Evolutionary conservation across 306 rosid genomes (phyloP).

Genomic region (Prunus kanzakura): DNA sequence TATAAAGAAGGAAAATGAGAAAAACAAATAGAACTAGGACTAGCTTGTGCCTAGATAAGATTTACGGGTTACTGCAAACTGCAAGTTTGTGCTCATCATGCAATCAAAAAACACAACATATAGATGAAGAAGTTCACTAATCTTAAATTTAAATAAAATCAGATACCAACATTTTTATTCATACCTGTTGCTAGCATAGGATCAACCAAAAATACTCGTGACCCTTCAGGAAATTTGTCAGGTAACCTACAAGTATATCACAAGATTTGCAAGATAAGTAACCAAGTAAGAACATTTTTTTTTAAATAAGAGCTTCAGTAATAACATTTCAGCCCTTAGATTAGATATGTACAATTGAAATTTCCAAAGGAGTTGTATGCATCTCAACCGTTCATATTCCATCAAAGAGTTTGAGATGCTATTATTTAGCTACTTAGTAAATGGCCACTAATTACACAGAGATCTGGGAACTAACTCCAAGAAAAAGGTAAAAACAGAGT

Average conservation of each 20-base stretch:
- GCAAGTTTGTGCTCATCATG: background rate
- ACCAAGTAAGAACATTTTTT: background rate
- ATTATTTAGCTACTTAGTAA: background rate
- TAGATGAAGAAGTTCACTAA: background rate
- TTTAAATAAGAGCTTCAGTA: too few relatives aligned
- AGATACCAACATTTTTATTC: background rate
- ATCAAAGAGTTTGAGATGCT: background rate
- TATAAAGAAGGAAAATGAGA: background rate
- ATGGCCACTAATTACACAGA: background rate
- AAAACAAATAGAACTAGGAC: background rate
- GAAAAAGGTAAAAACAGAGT: background rate
- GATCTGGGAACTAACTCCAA: background rate
- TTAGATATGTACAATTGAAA: background rate
- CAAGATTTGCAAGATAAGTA: background rate
- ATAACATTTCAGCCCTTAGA: background rate
- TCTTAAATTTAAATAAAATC: background rate
- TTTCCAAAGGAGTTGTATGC: background rate
- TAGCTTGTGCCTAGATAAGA: background rate
- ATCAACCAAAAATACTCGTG: constrained; percentile 78
- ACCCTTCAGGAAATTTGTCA: constrained; percentile 62
- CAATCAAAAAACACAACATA: background rate
- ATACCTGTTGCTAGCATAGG: constrained; percentile 97
- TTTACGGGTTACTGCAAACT: background rate
- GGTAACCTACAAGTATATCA: constrained; percentile 61
- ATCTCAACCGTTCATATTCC: background rate